Base-by-base conservation (phyloP, 2,329 filamentous ascomycete genomes). In the Cladorrhinum sp. region DNA sequence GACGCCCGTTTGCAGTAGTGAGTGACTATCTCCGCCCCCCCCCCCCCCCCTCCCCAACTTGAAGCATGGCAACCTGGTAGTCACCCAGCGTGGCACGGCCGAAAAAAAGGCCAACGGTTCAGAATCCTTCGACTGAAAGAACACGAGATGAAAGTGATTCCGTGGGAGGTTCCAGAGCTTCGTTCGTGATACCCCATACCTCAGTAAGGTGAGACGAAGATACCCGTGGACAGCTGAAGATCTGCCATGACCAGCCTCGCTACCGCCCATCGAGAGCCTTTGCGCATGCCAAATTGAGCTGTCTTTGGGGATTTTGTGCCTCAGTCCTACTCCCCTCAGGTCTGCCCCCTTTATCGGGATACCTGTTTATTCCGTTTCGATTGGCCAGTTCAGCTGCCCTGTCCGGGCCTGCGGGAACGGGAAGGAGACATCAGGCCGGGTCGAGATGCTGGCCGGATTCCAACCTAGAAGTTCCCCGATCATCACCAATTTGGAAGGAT, bases 261-360 rank as follows among this genome's bases (percentile, higher is more conserved):
- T 38, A 45, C 52, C n/a, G 29, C 41, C 32, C 23, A 52, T 50
- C 45, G 49, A 29, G 13, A 23, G n/a, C n/a, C 18, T 22, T 7
- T 16, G 4, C n/a, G 18, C 32, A 9, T 23, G 16, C 13, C 45
- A 57, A 57, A 50, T 29, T 27, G 20, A 50, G 23, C 27, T 58
- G 18, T 49, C 8, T 59, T 32, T 25, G 51, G 45, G 20, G 22
- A 10, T 50, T 55, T 51, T 51, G 32, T 57, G 54, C 59, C 58
- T 57, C 62, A 50, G 58, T 66, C 70, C 68, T 62, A 69, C 49
- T 59, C 70, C 58, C 61, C 67, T 68, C 48, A 69, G 66, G 57
- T 67, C 65, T 68, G 67, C 3, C 60, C 62, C 6, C 63, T 22
- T 27, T 25, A 59, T 20, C 68, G 54, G 60, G 65, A 64, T 13